Evolutionary conservation across 2,329 filamentous ascomycete species (phyloP).

Genomic region (Colletotrichum sp.): DNA sequence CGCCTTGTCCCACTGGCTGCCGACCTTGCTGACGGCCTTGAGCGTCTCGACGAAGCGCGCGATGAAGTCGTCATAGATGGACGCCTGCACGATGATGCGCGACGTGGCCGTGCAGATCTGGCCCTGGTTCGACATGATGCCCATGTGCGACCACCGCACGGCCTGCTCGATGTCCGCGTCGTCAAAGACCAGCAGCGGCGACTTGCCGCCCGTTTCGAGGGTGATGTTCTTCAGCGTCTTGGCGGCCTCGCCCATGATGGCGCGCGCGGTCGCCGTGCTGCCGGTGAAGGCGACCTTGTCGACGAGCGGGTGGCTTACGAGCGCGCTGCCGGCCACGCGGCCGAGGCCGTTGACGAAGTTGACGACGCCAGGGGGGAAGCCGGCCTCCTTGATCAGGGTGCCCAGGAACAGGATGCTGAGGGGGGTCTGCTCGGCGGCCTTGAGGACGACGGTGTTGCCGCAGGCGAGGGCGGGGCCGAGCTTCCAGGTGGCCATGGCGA

Average conservation of each 20-base stretch:
- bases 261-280: conserved; percentile 71
- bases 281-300: conserved; percentile 84
- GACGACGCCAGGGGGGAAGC: conserved; percentile 78
- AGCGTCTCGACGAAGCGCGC: conserved; percentile 62
- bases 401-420: conserved; percentile 69
- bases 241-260: conserved; percentile 77
- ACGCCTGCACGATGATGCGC: conserved; percentile 68
- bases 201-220: conserved; percentile 71
- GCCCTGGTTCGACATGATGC: conserved; percentile 65
- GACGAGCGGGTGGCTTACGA: conserved; percentile 70
- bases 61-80: conserved; percentile 67
- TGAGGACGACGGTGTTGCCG: conserved; percentile 68
- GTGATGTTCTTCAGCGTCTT: conserved; percentile 69
- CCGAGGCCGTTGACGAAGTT: conserved; percentile 79
- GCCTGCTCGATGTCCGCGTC: conserved; percentile 71
- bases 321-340: conserved; percentile 68
- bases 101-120: conserved; percentile 71
- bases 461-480: conserved; percentile 72
- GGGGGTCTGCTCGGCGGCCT: conserved; percentile 71
- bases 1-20: conserved; percentile 70
- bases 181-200: conserved; percentile 65
- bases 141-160: conserved; percentile 60
- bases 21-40: conserved; percentile 62
- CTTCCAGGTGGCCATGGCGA: conserved; percentile 63
- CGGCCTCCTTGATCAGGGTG: conserved; percentile 71